Base-by-base conservation (phyloP, 1,139 yeast species). In the Geotrichum candidum region DNA sequence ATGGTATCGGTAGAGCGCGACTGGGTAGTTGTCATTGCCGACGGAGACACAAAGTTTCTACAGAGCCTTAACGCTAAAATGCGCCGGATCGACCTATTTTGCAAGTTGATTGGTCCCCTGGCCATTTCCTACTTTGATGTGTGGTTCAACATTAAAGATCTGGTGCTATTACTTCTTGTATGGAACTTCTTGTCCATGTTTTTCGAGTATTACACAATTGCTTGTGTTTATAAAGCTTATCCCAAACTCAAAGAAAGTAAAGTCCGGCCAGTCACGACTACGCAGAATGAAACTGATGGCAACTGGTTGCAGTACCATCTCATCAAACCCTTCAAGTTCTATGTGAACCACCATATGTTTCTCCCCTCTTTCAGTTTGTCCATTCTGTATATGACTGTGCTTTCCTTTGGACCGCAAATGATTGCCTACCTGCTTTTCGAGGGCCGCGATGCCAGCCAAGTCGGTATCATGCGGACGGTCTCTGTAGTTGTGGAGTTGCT, bases 311-410 rank as follows among this genome's bases (percentile, higher is more conserved):
- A 48, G 46, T 11, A 29, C 41, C 54, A 54, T 55, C 45, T 45
- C 35, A 38, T 60, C 25, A 31, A 38, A 13, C 59, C 68, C 4
- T 35, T 68, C 61, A 78, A 78, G 67, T 76, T 81, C 15, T 85
- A 76, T 65, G 74, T 80, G 51, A 73, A 69, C 2, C 85, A 84
- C n/a, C 82, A 83, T 33, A 77, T 76, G 65, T 79, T 81, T 61
- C 72, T 76, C 2, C 84, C 85, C 3, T 82, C 77, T 0, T 77
- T 80, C 5, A 74, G 75, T 10, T 59, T 73, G 6, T 65, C 76
- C 2, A 54, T 72, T n/a, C 65, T 74, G 1, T 74, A 75, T 64
- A 65, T 73, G 57, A 75, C 77, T 0, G 78, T 75, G 2, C 67
- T 75, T 13, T 73, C 76, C 0, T 75, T 75, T 65, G 77, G 78